Evolutionary conservation across 495 filamentous ascomycete species (phyloP), one percentile per base, ranked within the genome.

Genomic region (Penicillium canescens): DNA sequence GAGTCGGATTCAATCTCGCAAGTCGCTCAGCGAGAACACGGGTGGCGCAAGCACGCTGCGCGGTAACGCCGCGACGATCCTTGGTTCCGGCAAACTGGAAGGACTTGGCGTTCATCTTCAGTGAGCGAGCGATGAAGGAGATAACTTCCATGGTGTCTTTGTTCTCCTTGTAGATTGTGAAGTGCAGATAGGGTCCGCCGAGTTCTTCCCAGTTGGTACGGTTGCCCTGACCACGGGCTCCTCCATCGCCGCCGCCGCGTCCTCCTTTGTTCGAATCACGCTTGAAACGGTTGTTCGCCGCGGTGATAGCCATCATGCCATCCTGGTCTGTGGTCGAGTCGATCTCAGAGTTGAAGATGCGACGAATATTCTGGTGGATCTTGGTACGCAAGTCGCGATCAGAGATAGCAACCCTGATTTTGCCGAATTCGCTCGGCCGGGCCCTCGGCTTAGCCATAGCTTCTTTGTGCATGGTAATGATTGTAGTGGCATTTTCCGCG

Each of bases 91-190:
- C 92, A 62, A 93, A 94, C 35, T 88, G 80, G 61, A 97, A 92
- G 48, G 72, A 74, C 55, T 85, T 85, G 3, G 84, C 71, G 44
- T 84, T 85, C 60, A 88, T 76, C 56, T 86, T 85, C 31, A 96
- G 62, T 14, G 82, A 76, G 41, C 84, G 82, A 0, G 85, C 83
- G 7, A 98, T 73, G 52, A 84, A 87, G 7, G 80, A 83, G 24
- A 95, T 77, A 0, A 89, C 86, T 56, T 98, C 93, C 91, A 97
- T 96, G 2, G 95, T 98, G 62, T 98, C 95, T 60, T 91, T 91
- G 70, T 98, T 98, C 71, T 98, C 94, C 73, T 98, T 98, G 78
- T 92, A 94, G 36, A 98, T 81, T 0, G 90, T 90, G 64, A 98
- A 95, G 68, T 98, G 94, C 7, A 97, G 79, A 63, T 90, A 92